Base-by-base conservation (phyloP, 441 rosid species). In the Gossypium davidsonii region DNA sequence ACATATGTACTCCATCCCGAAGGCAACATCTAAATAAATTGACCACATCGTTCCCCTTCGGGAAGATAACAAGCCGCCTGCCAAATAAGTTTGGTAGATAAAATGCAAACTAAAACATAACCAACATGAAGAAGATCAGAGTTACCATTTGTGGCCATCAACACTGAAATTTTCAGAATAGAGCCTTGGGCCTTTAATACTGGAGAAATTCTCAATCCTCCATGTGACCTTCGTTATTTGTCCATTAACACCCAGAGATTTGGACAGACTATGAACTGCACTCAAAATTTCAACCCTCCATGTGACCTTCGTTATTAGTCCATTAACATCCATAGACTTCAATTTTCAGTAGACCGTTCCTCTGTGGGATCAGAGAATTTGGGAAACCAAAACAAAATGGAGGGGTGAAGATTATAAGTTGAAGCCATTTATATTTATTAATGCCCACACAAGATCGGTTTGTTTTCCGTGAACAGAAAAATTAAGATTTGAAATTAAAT, bases 181-280 rank as follows among this genome's bases (percentile, higher is more conserved):
- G 58, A 53, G 11, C 11, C 9, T 0, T 0, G 2, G 2, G 25
- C 18, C 25, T 53, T 1, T 4, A 2, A 52, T 6, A 4, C 3
- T 6, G 57, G 58, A 53, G 58, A 53, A 53, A 53, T 53, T 17
- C 58, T 53, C 11, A 7, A 53, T 53, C 58, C 11, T 82, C 90
- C 92, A 86, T 0, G 4, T 53, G 58, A 7, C 8, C 58, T 53
- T 53, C 11, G 10, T 17, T 52, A 52, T 5, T 6, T 5, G 6
- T 52, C 10, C 23, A 1, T 6, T 6, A 52, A 6, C 20, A 17
- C 18, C 3, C 57, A 15, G 0, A 52, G 21, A 52, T 0, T 31
- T 31, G 8, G 37, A 31, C 1, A 4, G n/a, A 3, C 4, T 3
- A 0, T 46, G 4, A 12, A 10, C 1, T 2, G 17, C 53, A 14